Evolutionary conservation across 306 rosid species (phyloP).

Genomic region (Ochetophila trinervis): DNA sequence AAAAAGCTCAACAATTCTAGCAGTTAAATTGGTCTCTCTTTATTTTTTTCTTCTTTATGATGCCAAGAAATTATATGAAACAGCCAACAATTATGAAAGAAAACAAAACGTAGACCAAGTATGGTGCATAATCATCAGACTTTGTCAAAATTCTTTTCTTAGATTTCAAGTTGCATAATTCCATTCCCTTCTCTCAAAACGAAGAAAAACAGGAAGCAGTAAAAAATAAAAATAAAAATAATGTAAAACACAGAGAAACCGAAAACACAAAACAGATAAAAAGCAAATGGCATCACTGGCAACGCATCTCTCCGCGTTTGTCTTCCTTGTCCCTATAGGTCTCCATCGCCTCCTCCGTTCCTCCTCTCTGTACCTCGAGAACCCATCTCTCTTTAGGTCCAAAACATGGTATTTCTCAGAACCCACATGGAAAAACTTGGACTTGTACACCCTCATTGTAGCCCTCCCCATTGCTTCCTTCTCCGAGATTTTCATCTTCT

Average conservation of each 20-base stretch:
- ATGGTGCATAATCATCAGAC: too few species aligned
- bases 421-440: conserved; percentile 67
- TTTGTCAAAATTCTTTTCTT: too few species aligned
- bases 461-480: conserved; percentile 71
- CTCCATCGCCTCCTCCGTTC: conserved; percentile 67
- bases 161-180: too few species aligned
- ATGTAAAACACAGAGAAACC: background rate
- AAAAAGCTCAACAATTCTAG: too few species aligned
- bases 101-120: too few species aligned
- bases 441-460: conserved; percentile 56
- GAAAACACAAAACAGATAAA: background rate
- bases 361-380: conserved; percentile 66
- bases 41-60: too few species aligned
- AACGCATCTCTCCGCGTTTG: conserved; percentile 64
- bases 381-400: conserved; percentile 73
- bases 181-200: too few species aligned
- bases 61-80: too few species aligned
- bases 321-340: conserved; percentile 59
- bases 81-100: too few species aligned
- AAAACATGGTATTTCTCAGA: conserved; percentile 72
- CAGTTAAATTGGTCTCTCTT: too few species aligned
- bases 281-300: conserved; percentile 64
- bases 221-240: background rate
- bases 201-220: background rate
- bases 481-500: conserved; percentile 57